Percentiles rank a stretch among this genome's conserved stretches.
Conservation (phyloP, 2,329 filamentous ascomycete genomes). For the Epicoccum sorghinum region DNA sequence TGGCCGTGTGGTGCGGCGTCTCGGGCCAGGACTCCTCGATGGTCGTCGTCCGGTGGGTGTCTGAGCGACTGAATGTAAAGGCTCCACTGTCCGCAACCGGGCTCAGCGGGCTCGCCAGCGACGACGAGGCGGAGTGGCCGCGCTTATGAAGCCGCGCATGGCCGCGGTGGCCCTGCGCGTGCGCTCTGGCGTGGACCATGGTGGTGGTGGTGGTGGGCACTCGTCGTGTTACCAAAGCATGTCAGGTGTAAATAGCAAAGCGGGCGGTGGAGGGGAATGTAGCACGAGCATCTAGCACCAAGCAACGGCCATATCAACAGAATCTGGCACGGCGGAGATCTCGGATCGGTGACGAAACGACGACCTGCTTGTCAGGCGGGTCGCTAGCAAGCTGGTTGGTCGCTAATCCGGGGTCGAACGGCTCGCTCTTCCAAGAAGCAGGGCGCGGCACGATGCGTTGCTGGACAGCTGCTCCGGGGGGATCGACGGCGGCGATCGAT, state of each 20-base stretch:
- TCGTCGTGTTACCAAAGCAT: constrained; percentile 23
- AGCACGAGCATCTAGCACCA: constrained; percentile 29
- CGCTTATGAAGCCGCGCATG: constrained; percentile 51
- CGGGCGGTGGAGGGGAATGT: constrained; percentile 12
- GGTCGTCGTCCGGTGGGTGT: constrained; percentile 43
- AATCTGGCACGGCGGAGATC: constrained; percentile 12
- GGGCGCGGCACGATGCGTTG: constrained; percentile 16
- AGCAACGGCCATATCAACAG: constrained; percentile 26
- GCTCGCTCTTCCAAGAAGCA: constrained; percentile 9
- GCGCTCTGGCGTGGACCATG: constrained; percentile 29
- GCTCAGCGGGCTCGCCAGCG: constrained; percentile 43
- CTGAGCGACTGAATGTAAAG: constrained; percentile 42
- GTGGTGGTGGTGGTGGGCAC: constrained; percentile 16
- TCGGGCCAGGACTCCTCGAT: constrained; percentile 44
- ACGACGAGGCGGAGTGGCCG: constrained; percentile 47
- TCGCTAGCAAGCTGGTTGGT: constrained; percentile 4
- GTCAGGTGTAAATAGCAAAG: constrained; percentile 17
- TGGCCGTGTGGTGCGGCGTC: constrained; percentile 28
- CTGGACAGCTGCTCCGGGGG: constrained; percentile 7
- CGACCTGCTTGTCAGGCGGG: constrained; percentile 10
- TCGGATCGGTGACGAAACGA: constrained; percentile 19
- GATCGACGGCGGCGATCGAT: constrained; percentile 18
- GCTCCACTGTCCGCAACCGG: constrained; percentile 35
- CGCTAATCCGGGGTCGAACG: constrained; percentile 14
- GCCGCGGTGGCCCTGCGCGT: constrained; percentile 26